Base-by-base conservation (phyloP, 345 rosid species). In the Carallia brachiata region DNA sequence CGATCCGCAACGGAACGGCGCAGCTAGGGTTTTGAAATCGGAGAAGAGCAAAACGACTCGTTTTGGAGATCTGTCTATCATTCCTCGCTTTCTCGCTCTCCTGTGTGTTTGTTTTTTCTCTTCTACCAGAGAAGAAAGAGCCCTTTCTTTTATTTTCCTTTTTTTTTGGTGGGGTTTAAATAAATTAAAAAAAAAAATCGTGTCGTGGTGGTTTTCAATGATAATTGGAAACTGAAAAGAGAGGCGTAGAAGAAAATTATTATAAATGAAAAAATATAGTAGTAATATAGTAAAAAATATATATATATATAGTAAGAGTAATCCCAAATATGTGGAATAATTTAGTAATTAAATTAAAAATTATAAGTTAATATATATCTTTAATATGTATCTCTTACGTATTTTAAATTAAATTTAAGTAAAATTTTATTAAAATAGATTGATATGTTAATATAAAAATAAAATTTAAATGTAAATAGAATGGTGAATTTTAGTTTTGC, bases 381-480 rank as follows among this genome's bases (percentile, higher is more conserved):
- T 23, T 23, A 23, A 23, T 23, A 23, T 23, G 0, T 23, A 23
- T 23, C 23, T 23, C 23, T 23, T 23, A 23, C 23, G 23, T 23
- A 23, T 23, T 23, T 23, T 23, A 0, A 23, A 23, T 23, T 23
- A 23, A 23, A 23, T 23, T 23, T 23, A 23, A 23, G 0, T 23
- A 23, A 23, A 23, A 23, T 0, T 23, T 23, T 23, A 23, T 23
- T 0, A 23, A 23, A 23, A 23, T 23, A 23, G 0, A 23, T 23
- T 23, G 23, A 23, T 23, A 23, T 23, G 23, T 23, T 23, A 23
- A 23, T 23, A 23, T 23, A 23, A 23, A 81, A 80, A 82, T 82
- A 82, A 77, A 78, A 82, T 54, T 70, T 76, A 83, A 77, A 80
- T 83, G 77, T 82, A 78, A 67, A 76, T 80, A 81, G 73, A 79